A percentile compares a stretch with the other conserved stretches of the same genome.
Conservation (phyloP, 129 eudicot genomes). For the Erigeron canadensis region DNA sequence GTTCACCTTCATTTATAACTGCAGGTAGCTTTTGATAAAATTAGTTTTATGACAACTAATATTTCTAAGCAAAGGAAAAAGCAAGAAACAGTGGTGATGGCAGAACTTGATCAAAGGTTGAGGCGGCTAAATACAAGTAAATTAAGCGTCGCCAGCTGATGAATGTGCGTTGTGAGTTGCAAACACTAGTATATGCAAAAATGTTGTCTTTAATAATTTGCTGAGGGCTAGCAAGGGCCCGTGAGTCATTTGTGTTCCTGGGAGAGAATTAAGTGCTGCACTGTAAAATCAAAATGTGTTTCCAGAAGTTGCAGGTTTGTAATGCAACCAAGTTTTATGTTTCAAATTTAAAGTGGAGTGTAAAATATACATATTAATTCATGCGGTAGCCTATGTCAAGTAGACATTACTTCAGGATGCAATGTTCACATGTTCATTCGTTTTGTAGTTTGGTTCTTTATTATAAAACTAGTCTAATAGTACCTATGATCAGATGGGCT, state of each 20-base stretch:
- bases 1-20: background rate
- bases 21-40: slow-evolving; percentile 79
- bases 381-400: background rate
- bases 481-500: slow-evolving; percentile 22
- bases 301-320: slow-evolving; percentile 19
- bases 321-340: slow-evolving; percentile 26
- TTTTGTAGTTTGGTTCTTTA: background rate
- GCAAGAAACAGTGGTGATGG: slow-evolving; percentile 93
- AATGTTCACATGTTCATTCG: background rate
- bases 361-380: background rate
- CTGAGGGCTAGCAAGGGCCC: slow-evolving; percentile 30
- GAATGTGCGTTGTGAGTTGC: slow-evolving; percentile 12
- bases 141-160: slow-evolving; percentile 27
- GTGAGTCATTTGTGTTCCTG: slow-evolving; percentile 34
- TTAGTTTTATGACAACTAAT: slow-evolving; percentile 62
- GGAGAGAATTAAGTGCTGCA: slow-evolving; percentile 35
- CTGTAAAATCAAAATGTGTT: slow-evolving; percentile 29
- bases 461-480: slow-evolving; percentile 11
- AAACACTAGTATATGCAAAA: slow-evolving; percentile 18
- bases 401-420: background rate
- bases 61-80: slow-evolving; percentile 88
- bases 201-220: slow-evolving; percentile 23
- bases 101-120: slow-evolving; percentile 75
- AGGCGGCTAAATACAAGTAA: slow-evolving; percentile 62
- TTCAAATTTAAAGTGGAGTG: background rate